Percentiles rank a stretch among this genome's conserved stretches.
Conservation (phyloP, 768 basidiomycete genomes). For the Termitomyces sp. region DNA sequence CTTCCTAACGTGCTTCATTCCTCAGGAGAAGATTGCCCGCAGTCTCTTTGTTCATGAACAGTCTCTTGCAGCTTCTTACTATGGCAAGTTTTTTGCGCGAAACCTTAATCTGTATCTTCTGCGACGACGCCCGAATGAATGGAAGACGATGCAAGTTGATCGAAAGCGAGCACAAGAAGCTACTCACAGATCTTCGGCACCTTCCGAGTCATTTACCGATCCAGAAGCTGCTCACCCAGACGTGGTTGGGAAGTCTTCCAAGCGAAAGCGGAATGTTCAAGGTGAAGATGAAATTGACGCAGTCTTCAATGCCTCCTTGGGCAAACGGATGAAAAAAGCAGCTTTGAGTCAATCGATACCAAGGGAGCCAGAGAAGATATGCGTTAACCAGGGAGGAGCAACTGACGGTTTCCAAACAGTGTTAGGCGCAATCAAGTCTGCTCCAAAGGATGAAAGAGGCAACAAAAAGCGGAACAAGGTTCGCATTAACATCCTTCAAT, state of each 20-base stretch:
- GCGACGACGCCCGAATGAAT: constrained; percentile 75
- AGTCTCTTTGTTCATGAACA: constrained; percentile 71
- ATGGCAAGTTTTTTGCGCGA: constrained; percentile 82
- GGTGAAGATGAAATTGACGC: constrained; percentile 69
- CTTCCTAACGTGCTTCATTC: background rate
- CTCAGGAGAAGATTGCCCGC: constrained; percentile 86
- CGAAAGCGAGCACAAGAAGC: constrained; percentile 21
- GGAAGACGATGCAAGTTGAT: constrained; percentile 68
- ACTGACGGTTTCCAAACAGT: constrained; percentile 43
- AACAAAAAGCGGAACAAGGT: constrained; percentile 20
- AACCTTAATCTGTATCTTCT: constrained; percentile 76
- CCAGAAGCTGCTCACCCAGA: background rate
- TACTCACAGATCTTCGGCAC: background rate
- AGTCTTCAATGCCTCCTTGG: constrained; percentile 55
- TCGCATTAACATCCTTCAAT: background rate
- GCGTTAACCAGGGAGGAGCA: constrained; percentile 3
- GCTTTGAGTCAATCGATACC: constrained; percentile 26
- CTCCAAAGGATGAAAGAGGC: constrained; percentile 41
- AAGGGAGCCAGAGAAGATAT: constrained; percentile 7
- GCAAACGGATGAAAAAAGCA: constrained; percentile 54
- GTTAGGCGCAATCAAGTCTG: constrained; percentile 53
- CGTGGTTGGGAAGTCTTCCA: constrained; percentile 2
- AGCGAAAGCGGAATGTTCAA: constrained; percentile 39
- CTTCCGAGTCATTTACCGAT: background rate
- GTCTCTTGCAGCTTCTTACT: constrained; percentile 69